Evolutionary conservation across 148 eudicot genomes (phyloP).

Genomic region (Vaccinium darrowii): DNA sequence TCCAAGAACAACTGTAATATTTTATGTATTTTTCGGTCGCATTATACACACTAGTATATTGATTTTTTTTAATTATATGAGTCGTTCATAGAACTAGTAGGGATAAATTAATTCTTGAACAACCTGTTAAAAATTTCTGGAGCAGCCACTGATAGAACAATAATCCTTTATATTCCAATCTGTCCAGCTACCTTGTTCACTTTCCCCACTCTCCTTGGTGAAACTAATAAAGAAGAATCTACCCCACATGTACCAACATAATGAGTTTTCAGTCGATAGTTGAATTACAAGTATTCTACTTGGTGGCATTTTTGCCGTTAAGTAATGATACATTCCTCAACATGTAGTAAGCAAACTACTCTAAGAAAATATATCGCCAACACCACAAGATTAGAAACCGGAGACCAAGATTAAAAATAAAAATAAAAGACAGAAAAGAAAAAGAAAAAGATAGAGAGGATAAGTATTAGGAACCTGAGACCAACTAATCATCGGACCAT

Average conservation of each 20-base stretch:
- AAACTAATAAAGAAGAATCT: not conserved
- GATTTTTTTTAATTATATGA: too few species aligned
- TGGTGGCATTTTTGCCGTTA: not conserved
- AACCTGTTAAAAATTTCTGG: too few species aligned
- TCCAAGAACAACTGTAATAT: too few species aligned
- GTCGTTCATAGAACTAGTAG: too few species aligned
- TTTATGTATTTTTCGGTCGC: too few species aligned
- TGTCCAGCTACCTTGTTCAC: not conserved
- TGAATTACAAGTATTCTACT: not conserved
- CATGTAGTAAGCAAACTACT: not conserved
- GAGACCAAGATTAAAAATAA: not conserved
- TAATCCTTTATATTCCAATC: slow-evolving; percentile 11
- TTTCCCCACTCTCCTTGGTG: not conserved
- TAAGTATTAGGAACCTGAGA: not conserved
- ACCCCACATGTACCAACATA: not conserved
- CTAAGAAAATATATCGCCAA: not conserved
- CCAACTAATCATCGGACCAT: not conserved
- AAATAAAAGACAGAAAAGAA: not conserved
- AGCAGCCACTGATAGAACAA: not conserved
- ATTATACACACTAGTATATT: too few species aligned
- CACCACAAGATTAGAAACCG: not conserved
- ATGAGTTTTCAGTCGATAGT: not conserved
- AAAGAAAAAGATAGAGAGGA: not conserved
- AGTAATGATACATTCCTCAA: not conserved
- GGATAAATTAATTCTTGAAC: too few species aligned